Percentiles rank a stretch among this genome's conserved stretches.
Evolutionary conservation across 805 yeast genomes (phyloP).

Genomic region (Debaryomyces maramus): DNA sequence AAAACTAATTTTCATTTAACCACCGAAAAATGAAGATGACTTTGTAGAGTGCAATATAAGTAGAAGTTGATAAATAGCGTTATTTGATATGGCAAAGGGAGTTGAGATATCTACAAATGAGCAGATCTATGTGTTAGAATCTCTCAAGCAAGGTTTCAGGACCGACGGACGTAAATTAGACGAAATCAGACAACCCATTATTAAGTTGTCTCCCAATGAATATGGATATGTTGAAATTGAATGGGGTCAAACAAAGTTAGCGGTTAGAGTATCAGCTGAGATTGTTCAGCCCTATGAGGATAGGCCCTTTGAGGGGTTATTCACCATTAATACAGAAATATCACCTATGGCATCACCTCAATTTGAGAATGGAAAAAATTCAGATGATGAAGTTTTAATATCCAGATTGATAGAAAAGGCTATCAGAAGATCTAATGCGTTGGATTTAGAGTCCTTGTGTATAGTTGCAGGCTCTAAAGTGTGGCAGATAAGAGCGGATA

Average conservation of each 20-base stretch:
- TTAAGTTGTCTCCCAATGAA: conserved; percentile 61
- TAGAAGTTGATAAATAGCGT: neutral
- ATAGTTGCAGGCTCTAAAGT: conserved; percentile 88
- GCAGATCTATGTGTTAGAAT: conserved; percentile 56
- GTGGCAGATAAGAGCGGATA: conserved; percentile 89
- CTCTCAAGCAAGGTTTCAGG: conserved; percentile 62
- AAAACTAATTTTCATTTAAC: too few species aligned
- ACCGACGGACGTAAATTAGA: conserved; percentile 67
- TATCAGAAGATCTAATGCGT: conserved; percentile 82
- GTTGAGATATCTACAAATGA: conserved; percentile 67
- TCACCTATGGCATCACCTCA: conserved; percentile 87
- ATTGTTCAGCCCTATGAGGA: conserved; percentile 82
- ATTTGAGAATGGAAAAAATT: conserved; percentile 70
- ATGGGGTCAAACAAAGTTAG: conserved; percentile 71
- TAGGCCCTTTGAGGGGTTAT: conserved; percentile 90
- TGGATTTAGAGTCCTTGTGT: conserved; percentile 88
- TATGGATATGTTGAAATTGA: conserved; percentile 79
- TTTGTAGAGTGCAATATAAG: neutral
- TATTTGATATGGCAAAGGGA: conserved; percentile 54
- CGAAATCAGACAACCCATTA: conserved; percentile 60
- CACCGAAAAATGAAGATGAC: too few species aligned
- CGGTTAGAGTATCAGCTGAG: conserved; percentile 72
- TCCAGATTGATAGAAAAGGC: conserved; percentile 88
- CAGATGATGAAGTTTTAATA: conserved; percentile 80
- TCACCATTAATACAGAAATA: conserved; percentile 80